A percentile compares a stretch with the other conserved stretches of the same genome.
These are phyloP conservation scores for Fraxinus pennsylvanica DNA, from an alignment of 257 asterid genomes.

Conservation along the genomic window DNA sequence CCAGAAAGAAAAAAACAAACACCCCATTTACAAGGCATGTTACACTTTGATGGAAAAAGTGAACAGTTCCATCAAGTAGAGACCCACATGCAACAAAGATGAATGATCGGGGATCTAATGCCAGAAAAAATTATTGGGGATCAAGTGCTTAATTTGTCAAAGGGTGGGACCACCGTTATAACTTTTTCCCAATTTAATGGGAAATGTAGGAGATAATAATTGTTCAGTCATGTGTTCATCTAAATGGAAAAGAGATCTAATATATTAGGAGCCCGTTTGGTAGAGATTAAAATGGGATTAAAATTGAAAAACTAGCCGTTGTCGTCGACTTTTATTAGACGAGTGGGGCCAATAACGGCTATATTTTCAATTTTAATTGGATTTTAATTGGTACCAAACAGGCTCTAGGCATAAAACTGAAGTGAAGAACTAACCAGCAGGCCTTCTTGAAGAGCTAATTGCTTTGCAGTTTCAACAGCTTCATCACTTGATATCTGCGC, in stretches of 20 bases:
- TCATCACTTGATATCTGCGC: conserved; percentile 83
- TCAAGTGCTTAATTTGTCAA: not conserved
- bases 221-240: not conserved
- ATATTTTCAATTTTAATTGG: no score
- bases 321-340: no score
- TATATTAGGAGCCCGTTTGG: not conserved
- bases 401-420: not conserved
- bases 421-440: conserved; percentile 65
- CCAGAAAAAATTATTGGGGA: not conserved
- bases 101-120: not conserved
- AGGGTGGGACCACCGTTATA: not conserved
- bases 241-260: conserved; percentile 1
- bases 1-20: no score
- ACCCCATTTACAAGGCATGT: not conserved
- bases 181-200: not conserved
- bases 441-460: conserved; percentile 94
- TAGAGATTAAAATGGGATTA: no score
- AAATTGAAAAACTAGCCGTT: no score
- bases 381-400: no score
- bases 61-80: not conserved
- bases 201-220: not conserved
- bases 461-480: conserved; percentile 89
- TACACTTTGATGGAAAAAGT: not conserved
- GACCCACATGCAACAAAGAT: not conserved
- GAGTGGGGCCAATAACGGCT: no score